Evolutionary conservation across 441 rosid genomes (phyloP).

Genomic region (Gossypium gossypioides): DNA sequence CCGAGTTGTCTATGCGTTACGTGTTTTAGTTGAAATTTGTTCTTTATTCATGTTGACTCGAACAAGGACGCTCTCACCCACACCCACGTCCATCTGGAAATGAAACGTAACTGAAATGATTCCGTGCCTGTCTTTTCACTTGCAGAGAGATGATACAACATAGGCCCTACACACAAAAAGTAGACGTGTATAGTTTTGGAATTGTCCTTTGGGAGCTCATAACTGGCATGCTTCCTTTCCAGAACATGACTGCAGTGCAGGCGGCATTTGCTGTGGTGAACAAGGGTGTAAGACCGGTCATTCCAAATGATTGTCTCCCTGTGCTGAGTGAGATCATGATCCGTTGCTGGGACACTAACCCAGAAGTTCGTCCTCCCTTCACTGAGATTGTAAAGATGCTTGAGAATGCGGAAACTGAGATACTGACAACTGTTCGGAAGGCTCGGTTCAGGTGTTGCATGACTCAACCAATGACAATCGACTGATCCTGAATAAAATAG

Average conservation of each 20-base stretch:
- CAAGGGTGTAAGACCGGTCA: conserved; percentile 73
- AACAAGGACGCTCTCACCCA: background rate
- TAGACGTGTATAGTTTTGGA: conserved; percentile 90
- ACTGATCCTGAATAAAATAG: conserved; percentile 33
- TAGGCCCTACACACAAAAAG: conserved; percentile 86
- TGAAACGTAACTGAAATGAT: background rate
- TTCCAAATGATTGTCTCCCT: conserved; percentile 76
- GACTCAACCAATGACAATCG: conserved; percentile 77
- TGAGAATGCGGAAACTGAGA: conserved; percentile 72
- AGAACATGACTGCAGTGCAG: conserved; percentile 95
- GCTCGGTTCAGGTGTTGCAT: conserved; percentile 96
- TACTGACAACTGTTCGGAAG: conserved; percentile 79
- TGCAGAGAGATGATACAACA: conserved; percentile 98
- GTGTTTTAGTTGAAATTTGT: background rate
- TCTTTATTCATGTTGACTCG: background rate
- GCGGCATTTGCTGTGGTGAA: conserved; percentile 97
- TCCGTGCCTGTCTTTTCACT: conserved; percentile 4
- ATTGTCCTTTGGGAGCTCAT: conserved; percentile 94
- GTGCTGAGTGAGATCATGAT: conserved; percentile 79
- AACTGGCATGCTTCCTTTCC: conserved; percentile 80
- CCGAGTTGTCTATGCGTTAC: background rate
- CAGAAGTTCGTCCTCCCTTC: conserved; percentile 84
- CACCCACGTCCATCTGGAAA: background rate
- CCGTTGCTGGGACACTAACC: conserved; percentile 88
- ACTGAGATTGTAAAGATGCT: conserved; percentile 72